phyloP scores from a whole-genome alignment of 331 rosid genomes.

The Pyracantha coccinea region DNA sequence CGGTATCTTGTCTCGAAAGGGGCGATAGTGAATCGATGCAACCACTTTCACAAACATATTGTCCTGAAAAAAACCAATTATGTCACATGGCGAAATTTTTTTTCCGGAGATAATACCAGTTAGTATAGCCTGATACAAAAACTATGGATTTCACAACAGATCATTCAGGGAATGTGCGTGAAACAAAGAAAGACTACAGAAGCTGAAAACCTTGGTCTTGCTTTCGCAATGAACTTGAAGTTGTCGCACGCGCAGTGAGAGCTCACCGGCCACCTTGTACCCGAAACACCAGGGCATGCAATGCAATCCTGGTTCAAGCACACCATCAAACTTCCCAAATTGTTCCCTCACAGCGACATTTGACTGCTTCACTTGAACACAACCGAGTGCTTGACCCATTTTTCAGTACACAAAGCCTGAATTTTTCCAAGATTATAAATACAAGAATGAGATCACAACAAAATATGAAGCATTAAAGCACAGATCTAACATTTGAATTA shows the following conservation, averaged over 20 bases:
- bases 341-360: slow-evolving; percentile 60
- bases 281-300: slow-evolving; percentile 79
- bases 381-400: slow-evolving; percentile 69
- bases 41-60: slow-evolving; percentile 71
- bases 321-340: slow-evolving; percentile 47
- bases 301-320: slow-evolving; percentile 79
- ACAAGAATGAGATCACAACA: too few relatives aligned
- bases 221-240: slow-evolving; percentile 69
- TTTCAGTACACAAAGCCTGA: not conserved
- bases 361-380: slow-evolving; percentile 62
- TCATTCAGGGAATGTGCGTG: not conserved
- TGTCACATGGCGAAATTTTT: not conserved
- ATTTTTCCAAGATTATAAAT: too few relatives aligned
- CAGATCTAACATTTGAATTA: not conserved
- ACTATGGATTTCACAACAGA: not conserved
- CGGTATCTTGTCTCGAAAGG: slow-evolving; percentile 49
- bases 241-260: slow-evolving; percentile 64
- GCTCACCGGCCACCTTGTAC: slow-evolving; percentile 46
- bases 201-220: slow-evolving; percentile 54
- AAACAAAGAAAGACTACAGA: too few relatives aligned
- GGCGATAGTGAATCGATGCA: slow-evolving; percentile 67
- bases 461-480: not conserved
- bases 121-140: not conserved
- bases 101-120: not conserved
- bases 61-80: slow-evolving; percentile 29